Percentiles rank a stretch among this genome's conserved stretches.
These are phyloP conservation scores for Aureobasidium leucospermi DNA, from an alignment of 2,329 filamentous ascomycete genomes.

Conservation along the genomic window DNA sequence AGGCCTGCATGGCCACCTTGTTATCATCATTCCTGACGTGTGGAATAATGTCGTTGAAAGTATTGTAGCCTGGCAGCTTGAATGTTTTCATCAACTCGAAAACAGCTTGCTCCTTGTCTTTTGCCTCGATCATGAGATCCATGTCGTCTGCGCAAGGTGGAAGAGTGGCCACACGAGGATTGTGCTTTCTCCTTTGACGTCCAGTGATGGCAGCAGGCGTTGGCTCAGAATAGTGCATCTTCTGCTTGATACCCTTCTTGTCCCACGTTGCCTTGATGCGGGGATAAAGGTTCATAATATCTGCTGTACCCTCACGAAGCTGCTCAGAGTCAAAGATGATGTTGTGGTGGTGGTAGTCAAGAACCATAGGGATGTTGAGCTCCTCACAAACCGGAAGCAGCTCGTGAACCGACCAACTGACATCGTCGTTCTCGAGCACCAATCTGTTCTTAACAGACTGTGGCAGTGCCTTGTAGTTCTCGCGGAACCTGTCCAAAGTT, in stretches of 20 bases:
- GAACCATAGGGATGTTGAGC: conserved; percentile 83
- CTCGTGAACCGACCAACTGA: conserved; percentile 87
- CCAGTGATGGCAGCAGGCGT: conserved; percentile 68
- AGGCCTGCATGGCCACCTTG: conserved; percentile 34
- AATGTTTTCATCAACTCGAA: conserved; percentile 89
- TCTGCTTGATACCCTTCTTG: conserved; percentile 76
- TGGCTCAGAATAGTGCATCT: conserved; percentile 95
- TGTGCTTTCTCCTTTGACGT: conserved; percentile 77
- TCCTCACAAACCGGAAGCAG: conserved; percentile 85
- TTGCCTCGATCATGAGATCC: conserved; percentile 99
- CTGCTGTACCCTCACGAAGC: conserved; percentile 74
- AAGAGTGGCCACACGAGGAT: conserved; percentile 66
- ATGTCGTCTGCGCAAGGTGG: conserved; percentile 76
- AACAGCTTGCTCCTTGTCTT: conserved; percentile 94
- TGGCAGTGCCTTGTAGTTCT: conserved; percentile 63
- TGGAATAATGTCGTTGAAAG: conserved; percentile 69
- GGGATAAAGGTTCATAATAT: conserved; percentile 67
- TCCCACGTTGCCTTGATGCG: conserved; percentile 80
- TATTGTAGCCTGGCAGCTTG: conserved; percentile 71
- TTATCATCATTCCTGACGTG: conserved; percentile 72
- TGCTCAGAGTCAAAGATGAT: conserved; percentile 71
- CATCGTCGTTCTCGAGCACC: conserved; percentile 91
- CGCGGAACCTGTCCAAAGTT: conserved; percentile 68
- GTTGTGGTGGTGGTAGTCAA: conserved; percentile 94
- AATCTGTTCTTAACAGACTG: conserved; percentile 68